Base-by-base conservation (phyloP, 1,139 yeast genomes). In the Candida gigantensis region DNA sequence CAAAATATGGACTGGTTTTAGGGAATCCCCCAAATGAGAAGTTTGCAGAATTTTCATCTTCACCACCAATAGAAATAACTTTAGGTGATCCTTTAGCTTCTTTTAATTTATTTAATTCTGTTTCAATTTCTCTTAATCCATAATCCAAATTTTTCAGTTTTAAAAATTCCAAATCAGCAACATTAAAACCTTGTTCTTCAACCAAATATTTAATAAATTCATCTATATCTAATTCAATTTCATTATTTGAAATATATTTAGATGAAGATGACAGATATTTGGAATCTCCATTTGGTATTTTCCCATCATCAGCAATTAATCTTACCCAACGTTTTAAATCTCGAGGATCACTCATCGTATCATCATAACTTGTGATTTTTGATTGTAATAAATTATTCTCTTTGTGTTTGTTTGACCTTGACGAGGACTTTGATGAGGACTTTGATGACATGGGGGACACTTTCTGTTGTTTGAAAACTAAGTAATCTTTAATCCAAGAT, bases 91-190 rank as follows among this genome's bases (percentile, higher is more conserved):
- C 9, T 32, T 32, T 20, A 43, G 37, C 13, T 16, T 55, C 54
- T 26, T 52, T 51, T 39, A 68, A 57, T 37, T 54, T 62, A 28
- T 60, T 50, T 37, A 69, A 55, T 45, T 66, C 71, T 26, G 46
- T 40, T 37, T 69, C 74, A 32, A 69, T 68, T 40, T 67, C 67
- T 5, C 61, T 65, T 12, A 57, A 46, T 3, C 71, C 72, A 42
- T 64, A 54, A 46, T 68, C 72, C 37, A 67, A 49, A 28, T 56
- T 44, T 11, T 31, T 42, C 13, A 39, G 34, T 28, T 28, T 25
- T 27, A 68, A 52, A 36, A 65, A 65, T 18, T 48, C 48, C 39
- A 68, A 52, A 34, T 65, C 68, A 3, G 48, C 37, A 4, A 37
- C 37, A 3, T 49, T 36, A 39, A 68, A 69, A 6, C 65, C 64